Percentiles rank a stretch among this genome's conserved stretches.
These are phyloP conservation scores for Lichtheimia ramosa DNA, from an alignment of 371 early-diverging fungal species.

Conservation along the genomic window DNA sequence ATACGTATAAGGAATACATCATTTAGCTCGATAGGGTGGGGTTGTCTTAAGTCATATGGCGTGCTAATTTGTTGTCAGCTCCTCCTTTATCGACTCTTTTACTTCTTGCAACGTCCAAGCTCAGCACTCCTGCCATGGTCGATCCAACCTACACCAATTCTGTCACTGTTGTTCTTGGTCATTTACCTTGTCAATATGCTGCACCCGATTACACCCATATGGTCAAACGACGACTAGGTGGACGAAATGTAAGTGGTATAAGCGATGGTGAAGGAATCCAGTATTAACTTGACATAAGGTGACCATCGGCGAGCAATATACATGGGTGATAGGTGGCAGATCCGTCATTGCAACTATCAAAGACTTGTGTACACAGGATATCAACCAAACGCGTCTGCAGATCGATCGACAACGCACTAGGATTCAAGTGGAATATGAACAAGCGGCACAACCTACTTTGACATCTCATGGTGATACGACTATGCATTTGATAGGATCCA, in stretches of 20 bases:
- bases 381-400: neutral
- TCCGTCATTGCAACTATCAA: neutral
- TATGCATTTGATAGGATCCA: neutral
- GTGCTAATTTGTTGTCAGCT: too few species aligned
- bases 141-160: too few species aligned
- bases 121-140: too few species aligned
- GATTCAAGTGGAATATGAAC: neutral
- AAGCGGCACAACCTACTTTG: neutral
- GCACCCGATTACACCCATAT: neutral
- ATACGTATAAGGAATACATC: too few species aligned
- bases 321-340: conserved; percentile 8
- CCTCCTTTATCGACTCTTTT: too few species aligned
- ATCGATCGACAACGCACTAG: conserved; percentile 2
- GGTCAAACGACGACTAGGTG: conserved; percentile 11
- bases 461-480: conserved; percentile 1
- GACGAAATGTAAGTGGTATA: neutral
- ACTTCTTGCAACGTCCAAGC: too few species aligned
- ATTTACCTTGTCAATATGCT: too few species aligned
- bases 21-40: too few species aligned
- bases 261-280: too few species aligned
- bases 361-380: neutral
- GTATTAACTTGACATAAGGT: conserved; percentile 1
- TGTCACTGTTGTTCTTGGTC: too few species aligned
- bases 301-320: conserved; percentile 5
- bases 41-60: too few species aligned